Percentiles rank a stretch among this genome's conserved stretches.
Conservation (phyloP, 225 moss, liverwort and hornwort species). For the Climacium dendroides region DNA sequence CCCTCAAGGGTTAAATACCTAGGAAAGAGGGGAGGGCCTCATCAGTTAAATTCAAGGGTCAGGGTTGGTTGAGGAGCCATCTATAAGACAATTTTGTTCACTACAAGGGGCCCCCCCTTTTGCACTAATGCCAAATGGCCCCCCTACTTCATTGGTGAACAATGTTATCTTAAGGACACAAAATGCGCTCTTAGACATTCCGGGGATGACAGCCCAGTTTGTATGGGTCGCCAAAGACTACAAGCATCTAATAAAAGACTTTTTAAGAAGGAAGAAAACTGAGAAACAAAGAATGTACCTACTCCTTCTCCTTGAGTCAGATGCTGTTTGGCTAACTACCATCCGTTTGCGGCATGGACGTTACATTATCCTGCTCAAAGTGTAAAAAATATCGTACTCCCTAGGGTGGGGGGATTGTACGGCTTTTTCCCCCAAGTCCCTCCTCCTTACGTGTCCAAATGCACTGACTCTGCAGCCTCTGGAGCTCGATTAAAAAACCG, state of each 20-base stretch:
- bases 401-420: too few species aligned
- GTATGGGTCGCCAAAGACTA: accelerated
- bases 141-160: too few species aligned
- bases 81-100: too few species aligned
- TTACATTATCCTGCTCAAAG: neutral
- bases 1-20: too few species aligned
- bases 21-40: too few species aligned
- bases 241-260: neutral
- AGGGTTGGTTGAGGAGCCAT: too few species aligned
- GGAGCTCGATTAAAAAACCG: too few species aligned
- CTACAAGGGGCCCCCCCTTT: too few species aligned
- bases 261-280: accelerated
- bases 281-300: neutral
- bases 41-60: too few species aligned
- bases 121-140: too few species aligned
- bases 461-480: neutral
- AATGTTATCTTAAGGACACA: too few species aligned
- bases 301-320: accelerated
- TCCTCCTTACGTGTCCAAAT: neutral
- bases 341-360: neutral
- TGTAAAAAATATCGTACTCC: neutral
- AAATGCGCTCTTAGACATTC: neutral
- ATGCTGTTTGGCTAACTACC: neutral
- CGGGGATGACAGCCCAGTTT: accelerated
- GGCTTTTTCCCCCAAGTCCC: too few species aligned